Percentiles rank a stretch among this genome's conserved stretches.
Conservation (phyloP, 2,329 filamentous ascomycete species). For the Penicillium fuscoglaucum region DNA sequence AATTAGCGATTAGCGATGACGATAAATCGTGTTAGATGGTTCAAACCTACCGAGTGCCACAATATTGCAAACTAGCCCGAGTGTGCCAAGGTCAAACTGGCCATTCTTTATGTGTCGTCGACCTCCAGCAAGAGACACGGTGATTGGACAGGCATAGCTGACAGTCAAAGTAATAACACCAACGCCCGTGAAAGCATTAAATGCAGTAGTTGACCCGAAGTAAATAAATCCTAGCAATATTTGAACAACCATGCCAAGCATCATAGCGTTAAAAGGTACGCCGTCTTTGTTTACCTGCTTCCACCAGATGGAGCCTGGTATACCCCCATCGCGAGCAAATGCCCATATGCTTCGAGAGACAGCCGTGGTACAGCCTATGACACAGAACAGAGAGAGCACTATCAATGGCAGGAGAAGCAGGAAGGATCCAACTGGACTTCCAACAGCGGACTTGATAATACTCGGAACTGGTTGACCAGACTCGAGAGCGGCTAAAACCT, state of each 20-base stretch:
- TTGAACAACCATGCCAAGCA: slow-evolving; percentile 66
- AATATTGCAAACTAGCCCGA: slow-evolving; percentile 63
- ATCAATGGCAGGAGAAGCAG: slow-evolving; percentile 66
- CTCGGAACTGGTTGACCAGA: slow-evolving; percentile 72
- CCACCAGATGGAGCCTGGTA: slow-evolving; percentile 66
- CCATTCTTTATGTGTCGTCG: slow-evolving; percentile 54
- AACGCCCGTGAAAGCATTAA: slow-evolving; percentile 75
- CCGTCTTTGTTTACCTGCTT: slow-evolving; percentile 61
- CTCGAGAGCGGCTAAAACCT: slow-evolving; percentile 60
- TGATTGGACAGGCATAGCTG: slow-evolving; percentile 66
- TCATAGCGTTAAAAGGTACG: slow-evolving; percentile 67
- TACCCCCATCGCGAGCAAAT: slow-evolving; percentile 70
- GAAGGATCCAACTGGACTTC: slow-evolving; percentile 68
- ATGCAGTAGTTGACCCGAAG: slow-evolving; percentile 71
- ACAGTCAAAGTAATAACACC: slow-evolving; percentile 73
- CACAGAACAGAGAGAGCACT: slow-evolving; percentile 71
- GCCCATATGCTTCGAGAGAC: slow-evolving; percentile 71
- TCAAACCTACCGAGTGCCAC: slow-evolving; percentile 59
- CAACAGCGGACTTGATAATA: slow-evolving; percentile 71
- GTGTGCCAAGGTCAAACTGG: slow-evolving; percentile 53
- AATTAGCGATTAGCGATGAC: slow-evolving; percentile 3
- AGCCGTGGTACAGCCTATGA: slow-evolving; percentile 69
- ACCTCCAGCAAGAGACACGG: slow-evolving; percentile 58
- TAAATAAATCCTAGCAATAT: slow-evolving; percentile 72
- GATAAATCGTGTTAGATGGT: not conserved